Base-by-base conservation (phyloP, 192 early-diverging fungal genomes). In the Obelidium mucronatum region DNA sequence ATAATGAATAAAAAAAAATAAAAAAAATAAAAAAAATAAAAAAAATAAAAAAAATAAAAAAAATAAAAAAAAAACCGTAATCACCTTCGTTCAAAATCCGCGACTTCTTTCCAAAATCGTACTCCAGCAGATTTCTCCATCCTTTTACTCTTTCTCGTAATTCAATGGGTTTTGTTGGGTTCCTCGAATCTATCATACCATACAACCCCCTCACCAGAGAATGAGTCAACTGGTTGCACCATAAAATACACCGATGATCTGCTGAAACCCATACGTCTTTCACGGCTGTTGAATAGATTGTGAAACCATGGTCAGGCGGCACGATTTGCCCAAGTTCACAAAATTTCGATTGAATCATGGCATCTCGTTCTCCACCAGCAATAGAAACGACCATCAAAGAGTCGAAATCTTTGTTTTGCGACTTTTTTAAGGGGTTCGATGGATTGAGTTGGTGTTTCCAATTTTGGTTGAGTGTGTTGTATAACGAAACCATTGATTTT, bases 231-330 rank as follows among this genome's bases (percentile, higher is more conserved):
- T 99, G 97, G 67, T 92, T 93, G 69, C 97, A 99, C 95, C 96
- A 99, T 69, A 99, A 72, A 40, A 96, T 93, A 36, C 91, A 90
- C 62, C 92, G 87, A 80, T 99, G 97, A 75, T 99, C 96, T 35
- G 90, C 87, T 15, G 91, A 87, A 19, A 92, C 89, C 97, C 97
- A 99, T 2, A 97, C 94, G 55, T 88, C 77, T 35, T 94, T 93
- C 40, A 97, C 90, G 0, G 87, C 87, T 1, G 94, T 91, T 5
- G 94, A 89, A 53, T 93, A 91, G 0, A 91, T 89, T 42, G 93
- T 92, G 40, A 98, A 93, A 4, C 94, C 91, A 78, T 94, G 88
- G 0, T 79, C 74, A 3, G 78, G 59, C 0, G 93, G 90, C 1
- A 94, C 79, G 34, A 96, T 77, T 8, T 85, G 70, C 8, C 89